Percentiles rank a stretch among this genome's conserved stretches.
Conservation (phyloP, 345 rosid species). For the Ceriops decandra region DNA sequence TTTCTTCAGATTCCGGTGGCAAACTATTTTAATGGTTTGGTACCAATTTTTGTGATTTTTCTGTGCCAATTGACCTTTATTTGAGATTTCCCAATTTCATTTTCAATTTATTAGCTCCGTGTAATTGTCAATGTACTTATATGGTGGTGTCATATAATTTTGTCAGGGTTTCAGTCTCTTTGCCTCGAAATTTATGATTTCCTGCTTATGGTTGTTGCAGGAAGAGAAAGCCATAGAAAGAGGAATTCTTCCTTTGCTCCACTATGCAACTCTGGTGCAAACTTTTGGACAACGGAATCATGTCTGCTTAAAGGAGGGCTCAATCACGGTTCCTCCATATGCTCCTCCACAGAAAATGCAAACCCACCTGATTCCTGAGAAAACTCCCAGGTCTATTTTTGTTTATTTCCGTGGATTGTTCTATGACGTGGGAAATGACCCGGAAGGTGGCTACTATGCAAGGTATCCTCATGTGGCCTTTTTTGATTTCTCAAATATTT, state of each 20-base stretch:
- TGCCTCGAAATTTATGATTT: not conserved
- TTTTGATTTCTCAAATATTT: no score
- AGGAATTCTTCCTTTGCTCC: conserved; percentile 78
- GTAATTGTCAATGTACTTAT: not conserved
- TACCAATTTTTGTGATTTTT: conserved; percentile 4
- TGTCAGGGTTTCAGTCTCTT: not conserved
- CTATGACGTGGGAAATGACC: conserved; percentile 89
- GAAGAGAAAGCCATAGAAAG: conserved; percentile 89
- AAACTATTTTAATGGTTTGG: not conserved
- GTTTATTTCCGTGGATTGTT: conserved; percentile 94
- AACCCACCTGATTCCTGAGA: conserved; percentile 69
- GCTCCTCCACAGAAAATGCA: conserved; percentile 97
- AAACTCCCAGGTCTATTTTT: conserved; percentile 80
- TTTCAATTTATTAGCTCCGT: not conserved
- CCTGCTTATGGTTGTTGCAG: conserved; percentile 29
- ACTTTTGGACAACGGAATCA: conserved; percentile 95
- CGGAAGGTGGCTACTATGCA: conserved; percentile 96
- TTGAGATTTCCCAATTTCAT: no score
- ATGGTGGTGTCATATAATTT: not conserved
- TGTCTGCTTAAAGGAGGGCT: conserved; percentile 80
- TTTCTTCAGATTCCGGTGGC: not conserved
- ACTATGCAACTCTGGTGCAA: conserved; percentile 82
- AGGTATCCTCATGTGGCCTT: conserved; percentile 41
- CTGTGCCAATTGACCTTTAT: no score
- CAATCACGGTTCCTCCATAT: conserved; percentile 88